Evolutionary conservation across 495 filamentous ascomycete species (phyloP).

Genomic region (Neurospora terricola): DNA sequence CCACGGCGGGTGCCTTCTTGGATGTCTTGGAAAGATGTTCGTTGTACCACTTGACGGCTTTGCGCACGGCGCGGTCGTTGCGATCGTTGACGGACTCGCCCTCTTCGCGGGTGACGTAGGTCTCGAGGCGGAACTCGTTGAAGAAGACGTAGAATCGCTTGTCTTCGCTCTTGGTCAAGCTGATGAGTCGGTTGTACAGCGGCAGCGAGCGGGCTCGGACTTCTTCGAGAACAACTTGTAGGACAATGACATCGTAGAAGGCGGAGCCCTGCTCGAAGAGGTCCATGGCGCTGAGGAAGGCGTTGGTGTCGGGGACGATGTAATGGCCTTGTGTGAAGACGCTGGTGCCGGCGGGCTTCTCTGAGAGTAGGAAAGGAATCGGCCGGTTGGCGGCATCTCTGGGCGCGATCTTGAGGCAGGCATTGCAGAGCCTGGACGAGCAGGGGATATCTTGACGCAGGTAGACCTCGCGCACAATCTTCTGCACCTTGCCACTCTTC

Average conservation of each 20-base stretch:
- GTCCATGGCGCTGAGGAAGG: constrained; percentile 90
- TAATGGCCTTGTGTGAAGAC: constrained; percentile 82
- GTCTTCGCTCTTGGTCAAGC: constrained; percentile 83
- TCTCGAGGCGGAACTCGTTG: constrained; percentile 94
- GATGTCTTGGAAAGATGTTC: constrained; percentile 60
- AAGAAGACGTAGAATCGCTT: constrained; percentile 98
- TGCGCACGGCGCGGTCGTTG: constrained; percentile 85
- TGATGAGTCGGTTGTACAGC: constrained; percentile 85
- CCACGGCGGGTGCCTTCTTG: constrained; percentile 60
- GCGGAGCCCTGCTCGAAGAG: constrained; percentile 84
- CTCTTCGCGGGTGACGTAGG: constrained; percentile 61
- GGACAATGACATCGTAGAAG: constrained; percentile 89
- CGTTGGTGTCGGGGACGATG: constrained; percentile 93
- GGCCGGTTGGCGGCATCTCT: constrained; percentile 66
- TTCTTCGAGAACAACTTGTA: constrained; percentile 95
- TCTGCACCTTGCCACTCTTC: constrained; percentile 92
- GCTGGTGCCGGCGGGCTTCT: constrained; percentile 72
- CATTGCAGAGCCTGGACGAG: constrained; percentile 78
- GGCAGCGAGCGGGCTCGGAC: constrained; percentile 87
- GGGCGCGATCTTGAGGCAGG: constrained; percentile 61
- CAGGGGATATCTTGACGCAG: constrained; percentile 94
- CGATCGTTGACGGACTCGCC: constrained; percentile 93
- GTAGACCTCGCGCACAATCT: constrained; percentile 95
- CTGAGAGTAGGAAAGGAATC: constrained; percentile 75
- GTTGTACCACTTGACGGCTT: constrained; percentile 80